Percentiles rank a stretch among this genome's conserved stretches.
Evolutionary conservation across 768 basidiomycete species (phyloP).

Genomic region (Megacollybia marginata): DNA sequence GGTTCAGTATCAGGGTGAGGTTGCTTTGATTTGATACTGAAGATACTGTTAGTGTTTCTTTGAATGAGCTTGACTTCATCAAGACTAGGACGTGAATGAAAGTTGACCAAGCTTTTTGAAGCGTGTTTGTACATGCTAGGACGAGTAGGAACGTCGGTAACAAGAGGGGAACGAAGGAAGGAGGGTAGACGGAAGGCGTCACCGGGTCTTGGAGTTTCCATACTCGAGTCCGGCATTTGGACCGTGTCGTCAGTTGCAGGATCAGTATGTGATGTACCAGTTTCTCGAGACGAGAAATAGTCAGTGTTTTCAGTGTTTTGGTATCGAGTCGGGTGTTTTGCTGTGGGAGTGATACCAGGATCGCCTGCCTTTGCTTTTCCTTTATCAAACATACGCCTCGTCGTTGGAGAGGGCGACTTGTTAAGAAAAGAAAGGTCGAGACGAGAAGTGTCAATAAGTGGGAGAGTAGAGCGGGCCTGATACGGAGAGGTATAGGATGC

Average conservation of each 20-base stretch:
- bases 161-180: conserved; percentile 7
- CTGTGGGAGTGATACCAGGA: neutral
- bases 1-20: neutral
- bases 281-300: neutral
- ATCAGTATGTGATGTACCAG: neutral
- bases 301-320: neutral
- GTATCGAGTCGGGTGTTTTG: conserved; percentile 1
- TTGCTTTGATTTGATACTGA: no score
- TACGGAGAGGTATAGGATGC: neutral
- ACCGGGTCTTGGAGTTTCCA: neutral
- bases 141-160: conserved; percentile 7
- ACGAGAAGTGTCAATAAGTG: conserved; percentile 21
- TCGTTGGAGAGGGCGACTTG: conserved; percentile 3
- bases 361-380: conserved; percentile 18
- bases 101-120: conserved; percentile 60
- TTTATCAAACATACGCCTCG: conserved; percentile 7
- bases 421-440: conserved; percentile 27
- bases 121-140: conserved; percentile 51
- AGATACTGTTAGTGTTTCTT: neutral
- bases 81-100: conserved; percentile 8
- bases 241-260: neutral
- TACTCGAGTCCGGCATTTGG: neutral
- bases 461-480: conserved; percentile 6
- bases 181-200: neutral
- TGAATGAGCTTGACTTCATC: neutral